A percentile compares a stretch with the other conserved stretches of the same genome.
phyloP scores from a whole-genome alignment of 768 basidiomycete genomes.

The Tylopilus cervinicoccineus region DNA sequence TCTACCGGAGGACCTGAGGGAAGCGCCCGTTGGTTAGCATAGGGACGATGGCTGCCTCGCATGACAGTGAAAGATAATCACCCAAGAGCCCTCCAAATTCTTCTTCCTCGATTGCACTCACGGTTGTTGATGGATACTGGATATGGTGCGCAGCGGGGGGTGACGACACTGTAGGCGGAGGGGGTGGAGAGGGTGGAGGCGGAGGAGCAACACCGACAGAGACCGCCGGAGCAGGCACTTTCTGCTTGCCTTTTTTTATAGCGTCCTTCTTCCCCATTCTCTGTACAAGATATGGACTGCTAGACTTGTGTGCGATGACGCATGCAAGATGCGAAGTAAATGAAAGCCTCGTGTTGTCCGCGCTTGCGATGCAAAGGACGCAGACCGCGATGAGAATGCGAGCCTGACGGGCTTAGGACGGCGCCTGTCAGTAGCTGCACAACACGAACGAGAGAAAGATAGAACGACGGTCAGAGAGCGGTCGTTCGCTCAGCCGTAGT shows the following conservation, averaged over 20 bases:
- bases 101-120: constrained; percentile 28
- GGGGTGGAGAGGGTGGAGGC: constrained; percentile 11
- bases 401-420: constrained; percentile 10
- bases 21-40: constrained; percentile 10
- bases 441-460: constrained; percentile 5
- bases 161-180: constrained; percentile 11
- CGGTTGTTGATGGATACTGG: constrained; percentile 10
- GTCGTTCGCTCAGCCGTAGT: background rate
- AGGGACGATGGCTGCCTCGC: background rate
- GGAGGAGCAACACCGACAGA: constrained; percentile 8
- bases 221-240: constrained; percentile 13
- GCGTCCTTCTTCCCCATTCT: constrained; percentile 28
- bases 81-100: constrained; percentile 18
- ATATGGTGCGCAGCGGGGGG: constrained; percentile 27
- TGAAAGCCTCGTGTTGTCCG: constrained; percentile 28
- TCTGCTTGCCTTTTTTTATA: constrained; percentile 34
- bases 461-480: constrained; percentile 1
- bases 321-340: constrained; percentile 25
- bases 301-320: constrained; percentile 25
- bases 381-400: constrained; percentile 6
- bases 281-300: constrained; percentile 12
- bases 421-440: background rate
- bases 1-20: constrained; percentile 17
- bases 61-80: constrained; percentile 11
- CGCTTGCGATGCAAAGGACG: constrained; percentile 10